Evolutionary conservation across 305 asterid genomes (phyloP).

Genomic region (Withania somnifera): DNA sequence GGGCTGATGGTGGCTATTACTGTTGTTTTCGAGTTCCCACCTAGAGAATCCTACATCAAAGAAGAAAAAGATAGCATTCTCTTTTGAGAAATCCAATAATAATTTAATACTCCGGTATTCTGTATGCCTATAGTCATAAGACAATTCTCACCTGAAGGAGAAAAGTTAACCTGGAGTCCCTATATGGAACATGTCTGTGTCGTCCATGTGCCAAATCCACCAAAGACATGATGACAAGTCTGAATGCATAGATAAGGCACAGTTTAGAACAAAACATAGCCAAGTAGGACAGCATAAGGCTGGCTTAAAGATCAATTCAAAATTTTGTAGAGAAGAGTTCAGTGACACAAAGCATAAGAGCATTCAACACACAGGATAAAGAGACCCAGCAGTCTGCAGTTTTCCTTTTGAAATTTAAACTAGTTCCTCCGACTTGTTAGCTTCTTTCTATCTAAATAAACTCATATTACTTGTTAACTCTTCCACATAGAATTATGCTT

Average conservation of each 20-base stretch:
- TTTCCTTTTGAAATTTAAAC: neutral
- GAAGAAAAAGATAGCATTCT: constrained; percentile 9
- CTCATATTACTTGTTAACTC: neutral
- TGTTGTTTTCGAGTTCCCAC: constrained; percentile 81
- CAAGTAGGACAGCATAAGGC: neutral
- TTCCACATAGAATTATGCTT: neutral
- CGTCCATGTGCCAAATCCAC: constrained; percentile 86
- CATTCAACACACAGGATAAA: neutral
- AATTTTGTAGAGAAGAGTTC: neutral
- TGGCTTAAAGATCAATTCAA: neutral
- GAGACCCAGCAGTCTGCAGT: neutral
- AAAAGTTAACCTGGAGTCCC: constrained; percentile 86
- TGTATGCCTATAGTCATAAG: constrained; percentile 5
- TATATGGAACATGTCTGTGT: constrained; percentile 75
- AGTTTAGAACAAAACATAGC: neutral
- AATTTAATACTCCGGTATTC: neutral
- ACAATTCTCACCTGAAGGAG: constrained; percentile 67
- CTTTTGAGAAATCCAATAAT: constrained; percentile 9
- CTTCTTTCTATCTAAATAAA: neutral
- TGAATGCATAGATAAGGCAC: constrained; percentile 20
- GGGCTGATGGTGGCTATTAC: constrained; percentile 86
- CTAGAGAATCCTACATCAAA: constrained; percentile 70
- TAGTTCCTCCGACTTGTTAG: neutral
- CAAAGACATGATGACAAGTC: constrained; percentile 74
- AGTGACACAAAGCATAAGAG: neutral